phyloP scores from a whole-genome alignment of 2,329 filamentous ascomycete species.

The Cryphonectria carpinicola region DNA sequence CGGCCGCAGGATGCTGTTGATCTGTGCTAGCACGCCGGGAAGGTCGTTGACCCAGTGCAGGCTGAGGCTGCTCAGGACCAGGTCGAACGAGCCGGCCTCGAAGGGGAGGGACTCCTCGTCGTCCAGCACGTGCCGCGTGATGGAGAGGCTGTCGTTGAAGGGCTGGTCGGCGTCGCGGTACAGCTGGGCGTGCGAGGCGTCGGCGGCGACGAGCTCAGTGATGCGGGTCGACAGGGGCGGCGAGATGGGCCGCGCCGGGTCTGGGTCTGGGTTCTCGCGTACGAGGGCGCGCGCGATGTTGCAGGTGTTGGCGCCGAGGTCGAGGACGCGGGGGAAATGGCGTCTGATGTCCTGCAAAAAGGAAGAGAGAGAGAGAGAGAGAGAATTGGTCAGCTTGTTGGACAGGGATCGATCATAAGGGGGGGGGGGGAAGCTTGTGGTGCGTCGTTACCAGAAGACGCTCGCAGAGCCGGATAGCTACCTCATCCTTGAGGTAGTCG shows the following conservation, averaged over 20 bases:
- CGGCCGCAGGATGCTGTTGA: constrained; percentile 86
- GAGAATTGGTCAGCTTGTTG: background rate
- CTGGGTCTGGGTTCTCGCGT: constrained; percentile 67
- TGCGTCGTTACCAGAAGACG: constrained; percentile 69
- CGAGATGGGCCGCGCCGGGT: constrained; percentile 57
- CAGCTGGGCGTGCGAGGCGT: constrained; percentile 77
- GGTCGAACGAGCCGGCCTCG: constrained; percentile 77
- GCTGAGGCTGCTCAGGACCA: constrained; percentile 85
- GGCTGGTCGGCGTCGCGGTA: constrained; percentile 76
- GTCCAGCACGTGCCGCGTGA: constrained; percentile 75
- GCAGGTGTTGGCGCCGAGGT: constrained; percentile 94
- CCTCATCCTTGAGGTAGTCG: constrained; percentile 93
- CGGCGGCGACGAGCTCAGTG: constrained; percentile 75
- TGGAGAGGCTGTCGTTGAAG: constrained; percentile 72
- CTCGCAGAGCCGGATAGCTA: constrained; percentile 82
- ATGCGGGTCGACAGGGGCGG: constrained; percentile 74
- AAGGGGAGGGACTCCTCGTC: constrained; percentile 78
- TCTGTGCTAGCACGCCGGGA: constrained; percentile 79
- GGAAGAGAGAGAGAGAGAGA: background rate
- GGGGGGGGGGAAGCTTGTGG: background rate
- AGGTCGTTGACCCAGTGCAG: constrained; percentile 99
- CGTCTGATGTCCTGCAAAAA: constrained; percentile 82
- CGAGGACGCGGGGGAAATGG: constrained; percentile 79
- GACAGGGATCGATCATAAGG: background rate
- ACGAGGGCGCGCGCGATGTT: constrained; percentile 86